Percentiles rank a stretch among this genome's conserved stretches.
Conservation (phyloP, 2,329 filamentous ascomycete genomes). For the Penicillium sp. region DNA sequence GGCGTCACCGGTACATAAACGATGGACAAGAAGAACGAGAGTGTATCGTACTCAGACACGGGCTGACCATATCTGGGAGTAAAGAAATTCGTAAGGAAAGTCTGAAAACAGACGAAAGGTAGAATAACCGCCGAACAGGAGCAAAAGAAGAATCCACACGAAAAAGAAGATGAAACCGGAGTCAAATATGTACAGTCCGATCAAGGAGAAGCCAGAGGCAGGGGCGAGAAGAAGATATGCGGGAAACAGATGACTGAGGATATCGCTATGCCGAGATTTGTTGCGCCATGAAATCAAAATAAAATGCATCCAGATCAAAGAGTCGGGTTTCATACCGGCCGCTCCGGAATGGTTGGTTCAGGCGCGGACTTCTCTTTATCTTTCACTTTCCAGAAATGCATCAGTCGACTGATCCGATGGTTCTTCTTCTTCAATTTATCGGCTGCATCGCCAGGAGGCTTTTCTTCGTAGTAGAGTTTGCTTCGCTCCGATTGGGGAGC, state of each 20-base stretch:
- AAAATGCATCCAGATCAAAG: conserved; percentile 20
- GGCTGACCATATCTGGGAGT: conserved; percentile 25
- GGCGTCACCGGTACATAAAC: conserved; percentile 32
- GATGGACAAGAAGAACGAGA: conserved; percentile 34
- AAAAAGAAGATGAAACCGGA: conserved; percentile 5
- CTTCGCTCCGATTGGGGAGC: conserved; percentile 46
- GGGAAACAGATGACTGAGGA: conserved; percentile 18
- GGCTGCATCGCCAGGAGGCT: conserved; percentile 41
- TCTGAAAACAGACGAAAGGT: conserved; percentile 18
- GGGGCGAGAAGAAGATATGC: conserved; percentile 13
- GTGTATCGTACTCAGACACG: conserved; percentile 35
- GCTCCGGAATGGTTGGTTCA: conserved; percentile 21
- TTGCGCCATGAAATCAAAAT: conserved; percentile 26
- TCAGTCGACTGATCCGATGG: conserved; percentile 48
- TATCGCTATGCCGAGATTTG: conserved; percentile 29
- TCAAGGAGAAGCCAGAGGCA: conserved; percentile 4
- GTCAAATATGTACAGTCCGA: conserved; percentile 25
- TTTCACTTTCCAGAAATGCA: conserved; percentile 52
- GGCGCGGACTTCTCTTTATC: conserved; percentile 41
- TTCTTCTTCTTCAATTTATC: conserved; percentile 46
- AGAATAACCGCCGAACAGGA: conserved; percentile 16
- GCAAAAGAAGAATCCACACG: conserved; percentile 20
- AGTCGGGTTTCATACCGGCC: conserved; percentile 20
- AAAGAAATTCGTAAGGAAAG: conserved; percentile 38
- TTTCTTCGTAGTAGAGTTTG: conserved; percentile 48